These are phyloP conservation scores for Falciphora oryzae DNA, from an alignment of 2,329 filamentous ascomycete genomes.

Conservation along the genomic window DNA sequence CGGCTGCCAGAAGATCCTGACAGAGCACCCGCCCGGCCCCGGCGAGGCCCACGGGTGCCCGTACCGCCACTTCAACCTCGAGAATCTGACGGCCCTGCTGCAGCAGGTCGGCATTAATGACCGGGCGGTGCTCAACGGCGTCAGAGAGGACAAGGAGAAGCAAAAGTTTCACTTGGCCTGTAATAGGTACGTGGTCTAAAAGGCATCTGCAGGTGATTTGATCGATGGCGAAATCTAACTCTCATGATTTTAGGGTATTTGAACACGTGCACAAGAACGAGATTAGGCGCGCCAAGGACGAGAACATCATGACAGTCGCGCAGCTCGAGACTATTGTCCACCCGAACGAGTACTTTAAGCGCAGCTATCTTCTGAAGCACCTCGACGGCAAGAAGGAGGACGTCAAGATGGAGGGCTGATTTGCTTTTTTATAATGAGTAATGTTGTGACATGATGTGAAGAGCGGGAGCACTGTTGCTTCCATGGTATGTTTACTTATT, in stretches of 20 bases:
- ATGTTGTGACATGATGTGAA: not conserved
- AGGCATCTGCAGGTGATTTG: not conserved
- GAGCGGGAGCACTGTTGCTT: too few species aligned
- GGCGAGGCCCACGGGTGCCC: constrained; percentile 95
- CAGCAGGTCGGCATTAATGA: constrained; percentile 77
- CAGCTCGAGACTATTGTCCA: constrained; percentile 94
- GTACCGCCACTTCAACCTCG: constrained; percentile 83
- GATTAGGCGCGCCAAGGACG: constrained; percentile 70
- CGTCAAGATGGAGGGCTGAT: constrained; percentile 52
- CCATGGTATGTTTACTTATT: too few species aligned
- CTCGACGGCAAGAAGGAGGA: constrained; percentile 51
- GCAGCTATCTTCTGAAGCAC: constrained; percentile 84
- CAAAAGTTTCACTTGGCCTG: constrained; percentile 92
- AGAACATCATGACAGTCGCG: constrained; percentile 62
- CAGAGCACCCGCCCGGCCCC: constrained; percentile 77
- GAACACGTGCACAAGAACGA: constrained; percentile 78
- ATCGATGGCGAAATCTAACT: not conserved
- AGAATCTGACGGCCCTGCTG: constrained; percentile 75
- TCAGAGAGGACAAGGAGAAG: constrained; percentile 83
- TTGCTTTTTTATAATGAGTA: not conserved
- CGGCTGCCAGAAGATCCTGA: constrained; percentile 92
- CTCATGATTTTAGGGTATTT: constrained; percentile 58
- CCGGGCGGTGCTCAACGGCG: constrained; percentile 67
- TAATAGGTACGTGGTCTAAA: constrained; percentile 57
- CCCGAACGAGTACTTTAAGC: constrained; percentile 96